Evolutionary conservation across 2,329 filamentous ascomycete genomes (phyloP).

Genomic region (Aureobasidium sp.): DNA sequence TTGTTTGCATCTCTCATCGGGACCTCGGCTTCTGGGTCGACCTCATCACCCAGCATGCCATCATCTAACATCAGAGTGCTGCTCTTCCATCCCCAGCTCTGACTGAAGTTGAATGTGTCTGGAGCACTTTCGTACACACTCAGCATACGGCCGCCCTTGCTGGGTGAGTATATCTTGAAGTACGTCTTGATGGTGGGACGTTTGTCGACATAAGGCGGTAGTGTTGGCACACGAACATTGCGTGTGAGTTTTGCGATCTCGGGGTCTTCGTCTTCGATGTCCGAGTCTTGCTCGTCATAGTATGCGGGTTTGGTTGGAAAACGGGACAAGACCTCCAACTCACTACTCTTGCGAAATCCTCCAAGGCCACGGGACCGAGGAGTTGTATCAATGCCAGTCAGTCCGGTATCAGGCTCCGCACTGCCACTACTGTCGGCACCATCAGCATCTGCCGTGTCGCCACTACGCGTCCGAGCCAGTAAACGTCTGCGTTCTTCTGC

Average conservation of each 20-base stretch:
- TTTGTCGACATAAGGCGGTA: slow-evolving; percentile 49
- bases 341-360: slow-evolving; percentile 24
- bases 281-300: slow-evolving; percentile 22
- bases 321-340: slow-evolving; percentile 21
- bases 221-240: slow-evolving; percentile 34
- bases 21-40: slow-evolving; percentile 20
- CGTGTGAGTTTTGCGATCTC: slow-evolving; percentile 21
- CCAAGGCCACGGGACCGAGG: slow-evolving; percentile 24
- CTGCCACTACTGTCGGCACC: slow-evolving; percentile 36
- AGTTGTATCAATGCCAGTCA: slow-evolving; percentile 21
- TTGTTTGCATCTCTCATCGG: slow-evolving; percentile 35
- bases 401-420: slow-evolving; percentile 37
- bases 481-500: slow-evolving; percentile 23
- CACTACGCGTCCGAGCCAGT: neutral
- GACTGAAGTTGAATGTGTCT: slow-evolving; percentile 53
- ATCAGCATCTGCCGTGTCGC: slow-evolving; percentile 5
- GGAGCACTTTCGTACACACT: slow-evolving; percentile 54
- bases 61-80: slow-evolving; percentile 52
- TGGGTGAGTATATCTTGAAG: slow-evolving; percentile 56
- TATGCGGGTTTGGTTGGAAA: slow-evolving; percentile 14
- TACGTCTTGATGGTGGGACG: slow-evolving; percentile 54
- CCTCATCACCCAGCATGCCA: slow-evolving; percentile 29
- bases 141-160: slow-evolving; percentile 51
- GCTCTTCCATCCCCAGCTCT: slow-evolving; percentile 57
- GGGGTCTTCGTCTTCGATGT: slow-evolving; percentile 16